These are phyloP conservation scores for Penicillium polonicum DNA, from an alignment of 2,329 filamentous ascomycete genomes.

Conservation along the genomic window DNA sequence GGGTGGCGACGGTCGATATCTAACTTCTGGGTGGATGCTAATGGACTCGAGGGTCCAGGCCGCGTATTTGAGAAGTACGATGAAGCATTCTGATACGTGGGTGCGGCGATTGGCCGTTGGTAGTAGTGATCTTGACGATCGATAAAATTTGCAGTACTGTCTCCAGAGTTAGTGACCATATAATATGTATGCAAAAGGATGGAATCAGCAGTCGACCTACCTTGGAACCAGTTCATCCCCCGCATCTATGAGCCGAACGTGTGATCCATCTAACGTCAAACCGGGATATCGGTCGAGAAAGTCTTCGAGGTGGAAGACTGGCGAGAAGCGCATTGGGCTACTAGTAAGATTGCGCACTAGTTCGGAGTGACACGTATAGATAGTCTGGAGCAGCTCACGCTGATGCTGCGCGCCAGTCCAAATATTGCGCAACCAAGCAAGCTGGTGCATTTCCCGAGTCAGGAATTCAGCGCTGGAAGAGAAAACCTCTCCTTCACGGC, in stretches of 20 bases:
- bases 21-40: conserved; percentile 11
- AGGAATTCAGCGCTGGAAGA: conserved; percentile 68
- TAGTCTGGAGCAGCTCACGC: conserved; percentile 71
- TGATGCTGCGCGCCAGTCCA: conserved; percentile 82
- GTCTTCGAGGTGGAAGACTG: conserved; percentile 80
- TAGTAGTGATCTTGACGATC: conserved; percentile 24
- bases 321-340: conserved; percentile 70
- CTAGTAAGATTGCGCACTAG: conserved; percentile 70
- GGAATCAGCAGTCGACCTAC: conserved; percentile 4
- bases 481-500: conserved; percentile 61
- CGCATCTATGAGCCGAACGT: conserved; percentile 69
- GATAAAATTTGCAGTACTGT: conserved; percentile 9
- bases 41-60: conserved; percentile 5
- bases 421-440: conserved; percentile 69
- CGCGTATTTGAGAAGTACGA: conserved; percentile 15
- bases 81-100: conserved; percentile 15
- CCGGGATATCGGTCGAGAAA: conserved; percentile 83
- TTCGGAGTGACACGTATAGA: conserved; percentile 76
- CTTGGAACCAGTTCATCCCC: conserved; percentile 49
- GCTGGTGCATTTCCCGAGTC: conserved; percentile 74
- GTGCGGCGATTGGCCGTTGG: conserved; percentile 17
- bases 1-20: conserved; percentile 14
- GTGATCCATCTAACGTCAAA: conserved; percentile 69
- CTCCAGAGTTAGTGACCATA: background rate
- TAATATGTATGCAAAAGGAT: background rate